These are phyloP conservation scores for Nepenthes mirabilis DNA, from an alignment of 148 eudicot genomes.

Conservation along the genomic window DNA sequence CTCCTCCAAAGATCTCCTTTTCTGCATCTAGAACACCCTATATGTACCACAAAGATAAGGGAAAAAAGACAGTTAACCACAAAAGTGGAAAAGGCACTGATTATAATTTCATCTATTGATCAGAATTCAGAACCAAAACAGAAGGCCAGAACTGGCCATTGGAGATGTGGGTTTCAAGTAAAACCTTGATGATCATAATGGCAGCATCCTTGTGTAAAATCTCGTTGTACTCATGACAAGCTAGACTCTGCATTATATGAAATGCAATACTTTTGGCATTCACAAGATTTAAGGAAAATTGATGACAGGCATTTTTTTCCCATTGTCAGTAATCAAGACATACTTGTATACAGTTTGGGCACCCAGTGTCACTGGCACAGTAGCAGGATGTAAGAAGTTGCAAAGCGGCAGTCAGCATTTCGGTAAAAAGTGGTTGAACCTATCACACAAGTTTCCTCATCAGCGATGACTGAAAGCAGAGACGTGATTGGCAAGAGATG, in stretches of 20 bases:
- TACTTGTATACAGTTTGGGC: slow-evolving; percentile 92
- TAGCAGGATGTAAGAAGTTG: slow-evolving; percentile 72
- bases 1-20: slow-evolving; percentile 6
- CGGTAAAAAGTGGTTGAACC: slow-evolving; percentile 68
- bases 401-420: slow-evolving; percentile 64
- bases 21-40: slow-evolving; percentile 43
- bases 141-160: too few relatives aligned
- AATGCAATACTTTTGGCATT: neutral
- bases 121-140: too few relatives aligned
- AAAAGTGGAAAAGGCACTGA: neutral
- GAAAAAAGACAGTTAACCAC: neutral
- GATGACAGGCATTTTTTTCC: too few relatives aligned
- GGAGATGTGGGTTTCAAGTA: too few relatives aligned
- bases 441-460: slow-evolving; percentile 4
- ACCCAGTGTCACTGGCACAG: slow-evolving; percentile 64
- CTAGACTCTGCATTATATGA: slow-evolving; percentile 36
- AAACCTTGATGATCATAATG: slow-evolving; percentile 71
- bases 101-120: neutral
- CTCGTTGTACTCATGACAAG: slow-evolving; percentile 84
- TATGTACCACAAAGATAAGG: neutral
- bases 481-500: neutral
- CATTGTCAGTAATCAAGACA: neutral
- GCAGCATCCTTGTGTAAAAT: slow-evolving; percentile 92
- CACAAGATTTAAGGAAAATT: too few relatives aligned
- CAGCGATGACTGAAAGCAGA: neutral